Evolutionary conservation across 805 yeast genomes (phyloP), one percentile per base, ranked within the genome.

Genomic region (Ogataea philodendri): DNA sequence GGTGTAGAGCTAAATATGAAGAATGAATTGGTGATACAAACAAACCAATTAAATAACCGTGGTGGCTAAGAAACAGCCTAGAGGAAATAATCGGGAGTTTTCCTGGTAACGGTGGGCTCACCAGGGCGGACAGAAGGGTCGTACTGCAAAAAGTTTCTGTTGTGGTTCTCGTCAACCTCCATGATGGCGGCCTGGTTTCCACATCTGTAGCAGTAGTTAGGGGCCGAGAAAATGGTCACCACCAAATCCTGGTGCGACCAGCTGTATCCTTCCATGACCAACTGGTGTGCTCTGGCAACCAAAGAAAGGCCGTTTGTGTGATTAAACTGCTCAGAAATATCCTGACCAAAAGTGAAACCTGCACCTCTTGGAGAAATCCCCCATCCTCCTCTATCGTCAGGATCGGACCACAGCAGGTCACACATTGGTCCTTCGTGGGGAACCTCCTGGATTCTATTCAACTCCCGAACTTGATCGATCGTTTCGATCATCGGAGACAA

Each of bases 351-450:
- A 55, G 96, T 86, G 81, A 84, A 89, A 62, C 97, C 97, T 44
- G 97, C 97, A 70, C 96, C 96, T 76, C 97, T 79, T 63, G 96
- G 96, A 57, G 93, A 82, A 49, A 89, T 85, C 45, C 96, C 96
- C 97, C 97, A 89, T 53, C 96, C 96, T 51, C 95, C 96, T 59
- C 96, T 74, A 63, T 89, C 96, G 62, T 89, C 97, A 18, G 97
- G 97, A 63, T 89, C 97, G 3, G 95, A 85, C 97, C 97, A 89
- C 49, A 89, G 69, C 53, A 89, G 70, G 61, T 89, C 97, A 66
- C 96, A 89, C 96, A 89, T 87, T 45, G 96, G 95, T 27, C 97
- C 97, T 62, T 89, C 96, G 57, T 88, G 97, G 25, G 97, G 97
- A 30, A 89, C 96, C 66, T 88, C 97, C 66, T 88, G 96, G 57